A percentile compares a stretch with the other conserved stretches of the same genome.
Conservation (phyloP, 2,329 filamentous ascomycete genomes). For the Nothophaeocryptopus gaeumannii region DNA sequence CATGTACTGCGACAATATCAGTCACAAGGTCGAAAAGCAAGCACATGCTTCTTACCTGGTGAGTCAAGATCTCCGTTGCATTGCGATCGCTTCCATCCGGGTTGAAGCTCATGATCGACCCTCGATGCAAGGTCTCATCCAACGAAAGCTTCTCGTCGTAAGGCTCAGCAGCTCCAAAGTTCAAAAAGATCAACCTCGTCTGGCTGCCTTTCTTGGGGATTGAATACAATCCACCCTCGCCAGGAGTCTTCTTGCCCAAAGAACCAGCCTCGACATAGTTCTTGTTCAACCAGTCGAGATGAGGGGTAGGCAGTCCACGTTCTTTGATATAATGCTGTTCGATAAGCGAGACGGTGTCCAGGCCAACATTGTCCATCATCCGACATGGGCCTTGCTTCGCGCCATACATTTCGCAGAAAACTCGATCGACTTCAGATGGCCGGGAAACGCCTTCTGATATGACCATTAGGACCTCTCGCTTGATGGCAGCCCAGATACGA, state of each 20-base stretch:
- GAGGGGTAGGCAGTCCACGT: constrained; percentile 40
- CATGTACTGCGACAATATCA: constrained; percentile 8
- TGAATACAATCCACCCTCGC: constrained; percentile 14
- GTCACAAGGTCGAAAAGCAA: background rate
- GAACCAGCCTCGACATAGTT: constrained; percentile 49
- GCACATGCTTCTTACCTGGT: constrained; percentile 14
- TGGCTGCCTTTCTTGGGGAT: background rate
- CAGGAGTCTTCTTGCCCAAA: constrained; percentile 39
- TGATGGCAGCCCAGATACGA: constrained; percentile 57
- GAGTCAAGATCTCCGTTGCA: constrained; percentile 19
- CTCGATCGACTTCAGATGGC: constrained; percentile 50
- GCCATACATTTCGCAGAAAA: constrained; percentile 43
- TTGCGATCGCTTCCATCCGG: constrained; percentile 11
- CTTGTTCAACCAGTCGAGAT: constrained; percentile 46
- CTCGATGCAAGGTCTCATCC: constrained; percentile 10
- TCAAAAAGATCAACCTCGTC: constrained; percentile 22
- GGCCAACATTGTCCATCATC: constrained; percentile 51
- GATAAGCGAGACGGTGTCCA: constrained; percentile 55
- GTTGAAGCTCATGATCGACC: constrained; percentile 22
- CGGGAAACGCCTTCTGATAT: constrained; percentile 50
- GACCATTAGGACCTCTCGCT: constrained; percentile 51
- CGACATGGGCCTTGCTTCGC: constrained; percentile 30
- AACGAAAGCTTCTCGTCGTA: constrained; percentile 11
- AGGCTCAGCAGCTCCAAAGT: constrained; percentile 16
- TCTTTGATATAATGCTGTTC: constrained; percentile 54